Base-by-base conservation (phyloP, 2,329 filamentous ascomycete genomes). In the Fusarium sambucinum region DNA sequence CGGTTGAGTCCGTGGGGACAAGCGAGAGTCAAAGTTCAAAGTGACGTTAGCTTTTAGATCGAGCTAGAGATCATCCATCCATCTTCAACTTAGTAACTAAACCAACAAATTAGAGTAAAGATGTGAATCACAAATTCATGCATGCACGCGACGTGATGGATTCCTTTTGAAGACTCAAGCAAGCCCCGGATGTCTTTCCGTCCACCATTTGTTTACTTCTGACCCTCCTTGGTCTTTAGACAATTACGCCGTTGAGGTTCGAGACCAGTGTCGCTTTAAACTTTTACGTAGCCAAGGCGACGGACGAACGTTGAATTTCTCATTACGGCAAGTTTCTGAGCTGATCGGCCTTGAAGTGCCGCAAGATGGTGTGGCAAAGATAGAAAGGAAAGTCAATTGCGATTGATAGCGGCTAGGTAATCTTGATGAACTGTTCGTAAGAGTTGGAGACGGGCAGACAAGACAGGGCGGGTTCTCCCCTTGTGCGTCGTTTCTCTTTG, bases 101-200 rank as follows among this genome's bases (percentile, higher is more conserved):
- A 27, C 35, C 38, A 17, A 42, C 56, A 41, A 17, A 54, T 64
- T 61, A 40, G 42, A 38, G 29, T 23, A 48, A 19, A 55, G 53
- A 69, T 57, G 55, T 44, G 61, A 68, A 38, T 40, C 47, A 38
- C 35, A 40, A 40, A 51, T 51, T 48, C 30, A 70, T 62, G 21
- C 57, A 66, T 62, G 50, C 63, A 41, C 57, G 46, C 47, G 52
- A 52, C 47, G 46, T 32, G 29, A 47, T 50, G 47, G 46, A 54
- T 29, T 25, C 30, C 29, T 19, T 27, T 30, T 42, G 19, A 27
- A 45, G 38, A 52, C 46, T 33, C 32, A 56, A 54, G 59, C 67
- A 29, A 30, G 70, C 64, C 59, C 56, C 65, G 71, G 71, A 71
- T 74, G 68, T 63, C 55, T 66, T 69, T 62, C 72, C 69, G 69